Evolutionary conservation across 306 rosid species (phyloP), one percentile per base, ranked within the genome.

Genomic region (Casuarina cunninghamiana): DNA sequence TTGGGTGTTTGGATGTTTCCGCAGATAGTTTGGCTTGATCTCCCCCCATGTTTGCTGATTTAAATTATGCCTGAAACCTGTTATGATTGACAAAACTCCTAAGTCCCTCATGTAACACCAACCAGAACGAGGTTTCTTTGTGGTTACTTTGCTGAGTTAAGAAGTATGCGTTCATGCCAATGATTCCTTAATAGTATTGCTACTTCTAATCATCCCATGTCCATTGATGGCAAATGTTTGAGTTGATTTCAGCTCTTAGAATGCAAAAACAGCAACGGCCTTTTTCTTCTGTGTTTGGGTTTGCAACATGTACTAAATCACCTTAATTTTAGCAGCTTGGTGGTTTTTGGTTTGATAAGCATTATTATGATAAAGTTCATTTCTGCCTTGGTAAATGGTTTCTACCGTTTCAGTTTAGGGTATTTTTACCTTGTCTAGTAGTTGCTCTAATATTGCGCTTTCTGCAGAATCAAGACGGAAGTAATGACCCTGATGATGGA

Each of bases 391-490:
- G 32, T 65, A 10, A 2, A 3, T 19, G 42, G 46, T 63, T 5
- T 15, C 19, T 62, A 15, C 15, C 35, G 41, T 45, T 77, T 77
- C 17, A 9, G 41, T 19, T 51, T 63, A 16, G 58, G 39, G 49
- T 2, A 5, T 65, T 43, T 5, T 17, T 63, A 38, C n/a, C 19
- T 32, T 45, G 11, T 32, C 70, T 43, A 7, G 9, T 43, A 7
- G 9, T 53, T 53, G 51, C 44, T 53, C 71, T 37, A 17, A 77
- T 61, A 21, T 15, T 41, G 5, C 53, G 38, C 50, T 17, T 66
- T 61, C 15, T 43, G 72, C 72, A 79, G 81, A 55, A 46, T 10
- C 60, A 65, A 49, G 81, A 73, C 49, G 8, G 48, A 43, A 45
- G 75, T 45, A 55, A 65, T 17, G 75, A 41, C 55, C 58, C 78